phyloP scores from a whole-genome alignment of 495 filamentous ascomycete species.

The Lophium mytilinum region DNA sequence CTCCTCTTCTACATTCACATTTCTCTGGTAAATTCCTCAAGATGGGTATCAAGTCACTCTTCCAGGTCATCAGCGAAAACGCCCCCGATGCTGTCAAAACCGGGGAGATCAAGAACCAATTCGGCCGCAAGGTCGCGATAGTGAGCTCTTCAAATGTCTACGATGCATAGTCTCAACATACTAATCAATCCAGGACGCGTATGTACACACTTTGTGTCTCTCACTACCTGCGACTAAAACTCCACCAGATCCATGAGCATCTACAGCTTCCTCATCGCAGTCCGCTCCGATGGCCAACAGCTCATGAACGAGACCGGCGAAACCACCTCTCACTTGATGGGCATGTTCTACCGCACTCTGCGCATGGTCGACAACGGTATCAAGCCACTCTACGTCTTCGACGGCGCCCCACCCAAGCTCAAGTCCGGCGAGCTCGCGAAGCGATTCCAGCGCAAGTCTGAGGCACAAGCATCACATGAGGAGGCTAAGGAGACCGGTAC shows the following conservation, averaged over 20 bases:
- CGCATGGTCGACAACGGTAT: constrained; percentile 98
- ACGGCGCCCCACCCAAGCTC: constrained; percentile 90
- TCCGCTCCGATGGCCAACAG: constrained; percentile 92
- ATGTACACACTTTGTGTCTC: constrained; percentile 31
- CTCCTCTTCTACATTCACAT: too few relatives aligned
- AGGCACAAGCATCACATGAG: constrained; percentile 78
- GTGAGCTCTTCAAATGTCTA: constrained; percentile 43
- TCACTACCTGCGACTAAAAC: constrained; percentile 25
- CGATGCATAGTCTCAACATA: neutral
- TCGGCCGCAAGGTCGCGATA: constrained; percentile 94
- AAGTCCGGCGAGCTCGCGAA: constrained; percentile 95
- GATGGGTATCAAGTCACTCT: constrained; percentile 92
- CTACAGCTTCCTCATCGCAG: constrained; percentile 96
- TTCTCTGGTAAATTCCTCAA: constrained; percentile 15
- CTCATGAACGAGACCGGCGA: constrained; percentile 89
- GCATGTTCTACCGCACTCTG: constrained; percentile 97
- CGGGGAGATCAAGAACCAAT: constrained; percentile 97
- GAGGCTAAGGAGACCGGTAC: constrained; percentile 97
- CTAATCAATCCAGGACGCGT: constrained; percentile 65
- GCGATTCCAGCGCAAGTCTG: constrained; percentile 81
- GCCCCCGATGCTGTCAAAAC: constrained; percentile 88
- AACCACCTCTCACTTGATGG: constrained; percentile 96
- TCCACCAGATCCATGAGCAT: constrained; percentile 85
- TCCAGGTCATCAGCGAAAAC: constrained; percentile 82
- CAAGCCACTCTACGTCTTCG: constrained; percentile 96